phyloP scores from a whole-genome alignment of 805 yeast species.

The Saturnispora diversa region DNA sequence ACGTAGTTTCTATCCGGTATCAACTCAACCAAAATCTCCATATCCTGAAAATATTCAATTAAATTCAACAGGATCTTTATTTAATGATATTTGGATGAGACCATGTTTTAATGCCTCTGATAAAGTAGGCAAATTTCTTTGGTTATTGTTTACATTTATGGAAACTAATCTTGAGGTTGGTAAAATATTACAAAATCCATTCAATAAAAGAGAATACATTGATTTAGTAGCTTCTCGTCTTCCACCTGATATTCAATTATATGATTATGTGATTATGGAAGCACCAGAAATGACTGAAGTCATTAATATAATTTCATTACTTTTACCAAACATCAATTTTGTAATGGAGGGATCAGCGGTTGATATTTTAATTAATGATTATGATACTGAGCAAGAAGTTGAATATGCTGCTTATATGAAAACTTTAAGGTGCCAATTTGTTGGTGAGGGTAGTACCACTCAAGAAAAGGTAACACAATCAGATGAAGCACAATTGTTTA shows the following conservation, averaged over 20 bases:
- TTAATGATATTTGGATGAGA: conserved; percentile 69
- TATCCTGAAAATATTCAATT: background rate
- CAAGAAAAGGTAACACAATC: too few relatives aligned
- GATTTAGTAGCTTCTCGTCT: background rate
- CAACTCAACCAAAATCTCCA: conserved; percentile 11
- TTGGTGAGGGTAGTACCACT: background rate
- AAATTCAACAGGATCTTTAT: conserved; percentile 34
- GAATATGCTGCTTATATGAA: conserved; percentile 44
- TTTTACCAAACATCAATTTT: conserved; percentile 19
- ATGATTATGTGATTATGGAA: conserved; percentile 5
- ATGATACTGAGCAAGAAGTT: conserved; percentile 41
- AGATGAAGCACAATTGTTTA: too few relatives aligned
- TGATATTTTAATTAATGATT: conserved; percentile 28
- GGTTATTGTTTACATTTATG: conserved; percentile 74
- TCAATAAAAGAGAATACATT: conserved; percentile 17
- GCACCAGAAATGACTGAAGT: conserved; percentile 16
- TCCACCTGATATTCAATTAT: conserved; percentile 3
- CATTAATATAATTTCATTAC: conserved; percentile 21
- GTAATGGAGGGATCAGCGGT: background rate
- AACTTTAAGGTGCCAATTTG: conserved; percentile 27
- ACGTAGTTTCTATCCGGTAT: conserved; percentile 22
- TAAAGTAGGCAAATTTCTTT: conserved; percentile 66
- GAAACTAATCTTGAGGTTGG: conserved; percentile 60
- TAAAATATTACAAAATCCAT: conserved; percentile 31
- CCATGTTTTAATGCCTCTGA: conserved; percentile 51